Percentiles rank a stretch among this genome's conserved stretches.
Conservation (phyloP, 208 protist genomes). For the Kentomonas sorsogonicus region DNA sequence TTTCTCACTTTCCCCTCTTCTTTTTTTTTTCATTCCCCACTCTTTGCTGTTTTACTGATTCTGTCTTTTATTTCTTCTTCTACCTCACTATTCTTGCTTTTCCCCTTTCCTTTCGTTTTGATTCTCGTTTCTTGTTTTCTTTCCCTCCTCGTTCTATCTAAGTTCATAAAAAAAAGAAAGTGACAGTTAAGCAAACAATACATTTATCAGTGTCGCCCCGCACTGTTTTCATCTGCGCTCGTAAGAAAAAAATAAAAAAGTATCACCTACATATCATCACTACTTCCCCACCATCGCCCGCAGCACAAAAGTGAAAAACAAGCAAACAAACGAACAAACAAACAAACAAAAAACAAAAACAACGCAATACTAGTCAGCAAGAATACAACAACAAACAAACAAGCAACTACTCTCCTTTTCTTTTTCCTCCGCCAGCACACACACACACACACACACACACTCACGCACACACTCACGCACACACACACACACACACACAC, state of each 20-base stretch:
- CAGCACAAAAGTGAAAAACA: conserved; percentile 8
- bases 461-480: conserved; percentile 1
- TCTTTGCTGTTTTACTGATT: conserved; percentile 1
- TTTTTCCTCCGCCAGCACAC: neutral
- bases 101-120: neutral
- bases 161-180: neutral
- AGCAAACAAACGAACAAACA: neutral
- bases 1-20: conserved; percentile 10
- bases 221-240: too few relatives aligned
- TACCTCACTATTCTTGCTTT: conserved; percentile 16
- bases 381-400: neutral
- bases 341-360: conserved; percentile 14
- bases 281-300: too few relatives aligned
- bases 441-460: conserved; percentile 12
- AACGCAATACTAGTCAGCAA: neutral
- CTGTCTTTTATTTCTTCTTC: neutral
- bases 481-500: neutral
- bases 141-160: conserved; percentile 1
- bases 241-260: too few relatives aligned
- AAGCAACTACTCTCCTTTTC: neutral
- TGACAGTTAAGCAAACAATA: neutral
- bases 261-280: conserved; percentile 2
- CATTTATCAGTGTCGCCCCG: too few relatives aligned
- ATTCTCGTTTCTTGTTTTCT: conserved; percentile 7
- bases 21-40: conserved; percentile 9